Conservation (phyloP, 495 filamentous ascomycete species). For the Penicillium argentinense region DNA sequence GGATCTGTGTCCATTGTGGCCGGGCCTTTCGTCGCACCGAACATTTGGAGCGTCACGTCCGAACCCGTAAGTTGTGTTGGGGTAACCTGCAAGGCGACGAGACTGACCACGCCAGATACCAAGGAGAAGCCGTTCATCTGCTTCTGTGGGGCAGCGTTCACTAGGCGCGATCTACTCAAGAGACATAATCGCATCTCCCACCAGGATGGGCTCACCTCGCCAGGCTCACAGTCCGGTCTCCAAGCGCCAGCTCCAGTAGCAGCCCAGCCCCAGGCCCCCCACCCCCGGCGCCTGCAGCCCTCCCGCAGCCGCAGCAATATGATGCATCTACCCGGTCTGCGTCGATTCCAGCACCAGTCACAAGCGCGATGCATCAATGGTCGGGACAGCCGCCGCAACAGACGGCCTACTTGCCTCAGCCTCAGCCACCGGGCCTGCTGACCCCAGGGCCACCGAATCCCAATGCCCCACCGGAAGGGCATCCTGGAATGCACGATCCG, state of each 20-base stretch:
- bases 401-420: constrained; percentile 28
- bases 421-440: constrained; percentile 19
- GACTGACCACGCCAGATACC: constrained; percentile 41
- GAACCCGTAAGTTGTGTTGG: constrained; percentile 48
- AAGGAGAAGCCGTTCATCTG: constrained; percentile 57
- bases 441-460: constrained; percentile 11
- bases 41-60: constrained; percentile 55
- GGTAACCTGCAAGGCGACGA: constrained; percentile 15
- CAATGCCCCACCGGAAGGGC: constrained; percentile 13
- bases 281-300: constrained; percentile 16
- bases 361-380: constrained; percentile 32
- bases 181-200: constrained; percentile 49
- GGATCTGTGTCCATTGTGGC: constrained; percentile 42
- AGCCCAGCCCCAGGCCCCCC: too few species aligned
- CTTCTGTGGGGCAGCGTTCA: constrained; percentile 54
- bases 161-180: constrained; percentile 53
- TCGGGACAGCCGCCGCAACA: constrained; percentile 21
- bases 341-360: constrained; percentile 17
- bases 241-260: constrained; percentile 8
- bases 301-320: constrained; percentile 21
- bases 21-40: constrained; percentile 45
- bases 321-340: constrained; percentile 24
- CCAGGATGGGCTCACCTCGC: constrained; percentile 33
- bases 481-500: constrained; percentile 35
- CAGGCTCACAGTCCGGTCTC: constrained; percentile 29